phyloP scores from a whole-genome alignment of 306 rosid species.

The barrel medic (Medicago truncatula) region DNA sequence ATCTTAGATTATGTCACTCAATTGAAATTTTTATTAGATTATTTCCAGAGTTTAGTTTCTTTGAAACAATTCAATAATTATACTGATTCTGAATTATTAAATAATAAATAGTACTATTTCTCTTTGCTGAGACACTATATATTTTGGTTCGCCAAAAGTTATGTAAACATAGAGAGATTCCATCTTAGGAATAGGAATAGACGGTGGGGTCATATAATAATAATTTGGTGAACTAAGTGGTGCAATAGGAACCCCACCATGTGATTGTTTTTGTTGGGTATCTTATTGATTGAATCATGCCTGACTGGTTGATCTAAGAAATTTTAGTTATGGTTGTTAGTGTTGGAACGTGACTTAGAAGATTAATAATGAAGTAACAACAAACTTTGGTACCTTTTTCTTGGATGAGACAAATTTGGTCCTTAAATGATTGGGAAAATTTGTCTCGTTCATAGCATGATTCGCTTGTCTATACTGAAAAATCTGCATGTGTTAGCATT shows the following conservation, averaged over 20 bases:
- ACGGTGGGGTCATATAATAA: slow-evolving; percentile 36
- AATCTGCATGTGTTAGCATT: neutral
- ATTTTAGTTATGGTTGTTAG: slow-evolving; percentile 45
- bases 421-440: neutral
- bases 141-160: slow-evolving; percentile 1
- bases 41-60: too few relatives aligned
- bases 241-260: slow-evolving; percentile 33
- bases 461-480: neutral
- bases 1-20: neutral
- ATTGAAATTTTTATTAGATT: neutral
- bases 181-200: slow-evolving; percentile 23
- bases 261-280: slow-evolving; percentile 24
- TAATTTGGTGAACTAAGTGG: slow-evolving; percentile 39
- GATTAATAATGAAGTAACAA: slow-evolving; percentile 34
- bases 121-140: too few relatives aligned
- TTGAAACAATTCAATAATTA: too few relatives aligned
- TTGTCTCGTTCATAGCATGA: slow-evolving; percentile 2
- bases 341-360: slow-evolving; percentile 47
- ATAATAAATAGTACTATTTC: too few relatives aligned
- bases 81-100: too few relatives aligned
- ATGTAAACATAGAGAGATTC: slow-evolving; percentile 46
- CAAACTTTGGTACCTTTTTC: slow-evolving; percentile 11
- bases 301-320: slow-evolving; percentile 21
- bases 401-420: neutral
- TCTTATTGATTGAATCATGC: slow-evolving; percentile 27